A percentile compares a stretch with the other conserved stretches of the same genome.
Conservation (phyloP, 23 red algal species). For the Chondrus crispus region DNA sequence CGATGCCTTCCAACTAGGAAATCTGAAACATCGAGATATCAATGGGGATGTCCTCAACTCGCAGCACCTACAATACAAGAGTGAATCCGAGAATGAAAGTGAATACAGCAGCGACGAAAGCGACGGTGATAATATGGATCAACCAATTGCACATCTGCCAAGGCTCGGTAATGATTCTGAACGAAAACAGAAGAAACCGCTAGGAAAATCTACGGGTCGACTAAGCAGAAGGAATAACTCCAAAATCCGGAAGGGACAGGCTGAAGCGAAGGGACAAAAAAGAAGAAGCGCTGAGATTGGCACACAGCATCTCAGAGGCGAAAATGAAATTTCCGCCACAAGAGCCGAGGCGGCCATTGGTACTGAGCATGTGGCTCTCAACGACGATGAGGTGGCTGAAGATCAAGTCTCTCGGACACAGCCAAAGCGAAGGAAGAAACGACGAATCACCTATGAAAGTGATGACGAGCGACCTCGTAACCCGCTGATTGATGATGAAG, state of each 20-base stretch:
- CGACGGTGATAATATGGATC: constrained; percentile 21
- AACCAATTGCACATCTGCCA: background rate
- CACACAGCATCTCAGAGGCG: no score
- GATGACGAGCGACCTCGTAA: background rate
- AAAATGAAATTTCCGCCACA: background rate
- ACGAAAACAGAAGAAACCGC: constrained; percentile 8
- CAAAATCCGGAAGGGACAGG: background rate
- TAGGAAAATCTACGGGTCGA: background rate
- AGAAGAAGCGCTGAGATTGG: no score
- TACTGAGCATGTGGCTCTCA: background rate
- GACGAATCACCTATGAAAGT: background rate
- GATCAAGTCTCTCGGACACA: background rate
- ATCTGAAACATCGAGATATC: constrained; percentile 53
- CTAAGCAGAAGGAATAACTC: background rate
- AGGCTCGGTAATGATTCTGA: background rate
- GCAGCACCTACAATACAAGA: constrained; percentile 45
- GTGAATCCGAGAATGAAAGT: constrained; percentile 38
- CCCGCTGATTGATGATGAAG: constrained; percentile 41
- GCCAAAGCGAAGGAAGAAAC: background rate
- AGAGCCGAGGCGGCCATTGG: no score
- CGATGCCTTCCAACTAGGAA: constrained; percentile 54
- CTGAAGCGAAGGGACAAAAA: background rate
- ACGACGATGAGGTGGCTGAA: background rate
- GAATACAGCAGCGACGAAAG: constrained; percentile 42
- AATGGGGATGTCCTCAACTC: constrained; percentile 54